These are phyloP conservation scores for Mayamaea pseudoterrestris DNA, from an alignment of 108 stramenopile genomes.

Conservation along the genomic window DNA sequence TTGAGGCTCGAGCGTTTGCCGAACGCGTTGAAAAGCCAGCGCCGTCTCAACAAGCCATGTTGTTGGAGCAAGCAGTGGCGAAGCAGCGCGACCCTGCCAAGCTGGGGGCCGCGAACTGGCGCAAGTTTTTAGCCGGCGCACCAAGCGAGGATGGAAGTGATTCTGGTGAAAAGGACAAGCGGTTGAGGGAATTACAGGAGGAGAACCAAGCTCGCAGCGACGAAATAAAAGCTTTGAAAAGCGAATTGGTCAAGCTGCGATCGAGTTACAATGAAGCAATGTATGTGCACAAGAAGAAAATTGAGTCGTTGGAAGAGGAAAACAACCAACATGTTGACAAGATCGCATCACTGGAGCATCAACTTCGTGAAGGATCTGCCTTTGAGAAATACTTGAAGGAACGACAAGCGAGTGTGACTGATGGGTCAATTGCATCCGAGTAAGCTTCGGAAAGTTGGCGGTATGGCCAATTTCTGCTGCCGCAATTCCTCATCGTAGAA, in stretches of 20 bases:
- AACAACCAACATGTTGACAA: conserved; percentile 14
- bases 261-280: conserved; percentile 23
- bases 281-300: conserved; percentile 21
- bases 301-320: conserved; percentile 19
- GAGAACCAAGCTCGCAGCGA: conserved; percentile 9
- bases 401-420: too few species aligned
- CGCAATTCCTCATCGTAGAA: too few species aligned
- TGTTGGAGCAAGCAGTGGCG: conserved; percentile 24
- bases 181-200: conserved; percentile 19
- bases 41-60: conserved; percentile 18
- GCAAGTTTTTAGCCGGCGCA: conserved; percentile 7
- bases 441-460: too few species aligned
- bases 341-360: conserved; percentile 1
- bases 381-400: too few species aligned
- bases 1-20: conserved; percentile 6
- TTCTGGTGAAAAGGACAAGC: too few species aligned
- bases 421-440: too few species aligned
- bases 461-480: too few species aligned
- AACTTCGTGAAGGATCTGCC: too few species aligned
- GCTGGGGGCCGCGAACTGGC: neutral
- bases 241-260: conserved; percentile 26
- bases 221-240: conserved; percentile 16
- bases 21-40: neutral
- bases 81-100: conserved; percentile 1
- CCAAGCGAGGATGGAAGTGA: conserved; percentile 13